Evolutionary conservation across 169 alveolate genomes (phyloP).

Genomic region (Theileria luwenshuni): DNA sequence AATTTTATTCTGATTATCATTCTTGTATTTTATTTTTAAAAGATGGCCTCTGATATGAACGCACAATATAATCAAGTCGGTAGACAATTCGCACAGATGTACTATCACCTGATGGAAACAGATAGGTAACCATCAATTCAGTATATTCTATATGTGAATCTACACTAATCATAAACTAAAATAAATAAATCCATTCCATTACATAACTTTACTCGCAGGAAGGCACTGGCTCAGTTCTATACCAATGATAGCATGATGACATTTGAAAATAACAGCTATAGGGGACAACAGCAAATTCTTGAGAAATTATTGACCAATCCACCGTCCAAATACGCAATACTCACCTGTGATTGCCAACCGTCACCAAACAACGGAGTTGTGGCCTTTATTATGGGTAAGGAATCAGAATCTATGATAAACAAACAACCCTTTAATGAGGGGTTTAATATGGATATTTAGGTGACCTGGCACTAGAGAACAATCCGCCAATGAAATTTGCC

Average conservation of each 20-base stretch:
- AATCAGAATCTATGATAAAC: no score
- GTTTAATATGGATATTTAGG: slow-evolving; percentile 18
- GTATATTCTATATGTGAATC: no score
- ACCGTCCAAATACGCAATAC: slow-evolving; percentile 48
- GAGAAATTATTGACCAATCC: slow-evolving; percentile 77
- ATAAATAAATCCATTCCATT: background rate
- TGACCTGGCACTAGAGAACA: slow-evolving; percentile 72
- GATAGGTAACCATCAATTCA: slow-evolving; percentile 45
- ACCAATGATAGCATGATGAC: slow-evolving; percentile 86
- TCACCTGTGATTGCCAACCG: slow-evolving; percentile 72
- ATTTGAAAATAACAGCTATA: slow-evolving; percentile 78
- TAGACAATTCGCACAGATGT: slow-evolving; percentile 53
- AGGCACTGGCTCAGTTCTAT: slow-evolving; percentile 70
- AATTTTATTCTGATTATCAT: background rate
- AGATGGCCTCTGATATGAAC: slow-evolving; percentile 50
- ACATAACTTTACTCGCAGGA: slow-evolving; percentile 21
- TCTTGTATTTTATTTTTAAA: background rate
- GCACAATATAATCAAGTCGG: slow-evolving; percentile 60
- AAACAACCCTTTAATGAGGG: no score
- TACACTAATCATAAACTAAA: no score
- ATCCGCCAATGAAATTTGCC: slow-evolving; percentile 83
- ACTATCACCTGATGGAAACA: slow-evolving; percentile 62
- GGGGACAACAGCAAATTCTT: slow-evolving; percentile 80
- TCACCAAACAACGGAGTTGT: slow-evolving; percentile 70
- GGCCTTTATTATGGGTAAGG: slow-evolving; percentile 53